Conservation (phyloP, 164 flowering plant genomes). For the Annona squamosa region DNA sequence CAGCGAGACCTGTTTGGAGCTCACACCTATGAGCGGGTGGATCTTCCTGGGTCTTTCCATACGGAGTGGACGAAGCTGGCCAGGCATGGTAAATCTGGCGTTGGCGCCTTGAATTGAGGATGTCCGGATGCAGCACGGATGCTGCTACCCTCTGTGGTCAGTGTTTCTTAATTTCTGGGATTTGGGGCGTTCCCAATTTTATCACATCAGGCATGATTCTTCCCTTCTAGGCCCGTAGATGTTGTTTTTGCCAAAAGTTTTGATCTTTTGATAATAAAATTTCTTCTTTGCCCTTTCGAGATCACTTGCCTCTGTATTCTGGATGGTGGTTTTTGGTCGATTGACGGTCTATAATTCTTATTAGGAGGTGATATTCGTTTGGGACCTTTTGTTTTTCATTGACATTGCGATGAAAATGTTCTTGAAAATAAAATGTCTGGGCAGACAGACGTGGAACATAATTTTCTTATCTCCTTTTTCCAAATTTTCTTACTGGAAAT, state of each 20-base stretch:
- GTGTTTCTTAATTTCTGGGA: not conserved
- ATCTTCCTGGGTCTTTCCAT: slow-evolving; percentile 14
- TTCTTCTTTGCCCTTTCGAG: not conserved
- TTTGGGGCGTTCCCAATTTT: not conserved
- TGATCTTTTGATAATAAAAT: slow-evolving; percentile 1
- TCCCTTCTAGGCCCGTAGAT: not conserved
- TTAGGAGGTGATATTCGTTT: too few relatives aligned
- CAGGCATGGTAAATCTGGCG: slow-evolving; percentile 5
- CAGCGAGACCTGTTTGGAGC: slow-evolving; percentile 45
- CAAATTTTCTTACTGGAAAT: too few relatives aligned
- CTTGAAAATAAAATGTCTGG: too few relatives aligned
- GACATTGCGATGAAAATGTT: too few relatives aligned
- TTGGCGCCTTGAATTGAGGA: slow-evolving; percentile 5
- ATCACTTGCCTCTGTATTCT: too few relatives aligned
- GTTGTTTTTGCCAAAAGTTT: not conserved
- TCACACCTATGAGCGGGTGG: slow-evolving; percentile 39
- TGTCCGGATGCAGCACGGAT: not conserved
- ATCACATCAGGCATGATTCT: not conserved
- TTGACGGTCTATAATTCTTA: too few relatives aligned
- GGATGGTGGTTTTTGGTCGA: too few relatives aligned
- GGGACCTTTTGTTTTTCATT: too few relatives aligned
- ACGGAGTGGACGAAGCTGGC: slow-evolving; percentile 78
- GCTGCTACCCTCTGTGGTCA: not conserved
- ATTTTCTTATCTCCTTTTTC: too few relatives aligned
- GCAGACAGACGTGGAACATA: too few relatives aligned